A percentile compares a stretch with the other conserved stretches of the same genome.
Conservation (phyloP, 2,329 filamentous ascomycete genomes). For the Sclerotiophoma versabilis region DNA sequence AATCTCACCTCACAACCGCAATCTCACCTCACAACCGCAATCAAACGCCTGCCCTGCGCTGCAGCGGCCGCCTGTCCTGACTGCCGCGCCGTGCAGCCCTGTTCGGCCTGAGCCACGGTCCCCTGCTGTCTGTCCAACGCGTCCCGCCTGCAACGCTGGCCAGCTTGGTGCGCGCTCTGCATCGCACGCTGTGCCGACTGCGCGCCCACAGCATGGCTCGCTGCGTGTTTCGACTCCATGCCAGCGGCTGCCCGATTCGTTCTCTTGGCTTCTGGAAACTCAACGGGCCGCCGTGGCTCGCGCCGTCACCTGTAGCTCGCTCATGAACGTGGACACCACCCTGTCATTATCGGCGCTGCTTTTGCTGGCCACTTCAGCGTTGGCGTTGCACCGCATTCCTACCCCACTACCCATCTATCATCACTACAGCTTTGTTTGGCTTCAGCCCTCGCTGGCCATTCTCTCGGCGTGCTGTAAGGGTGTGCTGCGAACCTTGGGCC, state of each 20-base stretch:
- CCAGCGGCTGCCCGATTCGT: slow-evolving; percentile 6
- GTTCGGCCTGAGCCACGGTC: slow-evolving; percentile 1
- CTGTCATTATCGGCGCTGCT: slow-evolving; percentile 11
- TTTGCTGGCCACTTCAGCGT: slow-evolving; percentile 1
- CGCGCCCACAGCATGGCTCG: slow-evolving; percentile 8
- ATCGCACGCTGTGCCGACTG: background rate
- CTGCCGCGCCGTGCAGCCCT: background rate
- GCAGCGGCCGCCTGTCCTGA: background rate
- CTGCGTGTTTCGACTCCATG: slow-evolving; percentile 12
- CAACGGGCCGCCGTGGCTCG: slow-evolving; percentile 25
- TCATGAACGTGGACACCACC: slow-evolving; percentile 9
- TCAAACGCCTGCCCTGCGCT: slow-evolving; percentile 2
- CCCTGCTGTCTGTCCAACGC: background rate
- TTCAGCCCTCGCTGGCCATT: background rate
- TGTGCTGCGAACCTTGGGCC: slow-evolving; percentile 17
- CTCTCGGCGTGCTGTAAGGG: slow-evolving; percentile 3
- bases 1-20: too few relatives aligned
- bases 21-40: slow-evolving; percentile 1
- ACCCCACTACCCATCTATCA: background rate
- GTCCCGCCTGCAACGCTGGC: slow-evolving; percentile 6
- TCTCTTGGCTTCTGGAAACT: slow-evolving; percentile 18
- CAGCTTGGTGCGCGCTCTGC: slow-evolving; percentile 13
- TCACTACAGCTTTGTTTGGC: background rate
- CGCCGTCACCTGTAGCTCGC: slow-evolving; percentile 24
- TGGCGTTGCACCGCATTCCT: background rate